These are phyloP conservation scores for Aspergillus saccharolyticus DNA, from an alignment of 495 filamentous ascomycete genomes.

Conservation along the genomic window DNA sequence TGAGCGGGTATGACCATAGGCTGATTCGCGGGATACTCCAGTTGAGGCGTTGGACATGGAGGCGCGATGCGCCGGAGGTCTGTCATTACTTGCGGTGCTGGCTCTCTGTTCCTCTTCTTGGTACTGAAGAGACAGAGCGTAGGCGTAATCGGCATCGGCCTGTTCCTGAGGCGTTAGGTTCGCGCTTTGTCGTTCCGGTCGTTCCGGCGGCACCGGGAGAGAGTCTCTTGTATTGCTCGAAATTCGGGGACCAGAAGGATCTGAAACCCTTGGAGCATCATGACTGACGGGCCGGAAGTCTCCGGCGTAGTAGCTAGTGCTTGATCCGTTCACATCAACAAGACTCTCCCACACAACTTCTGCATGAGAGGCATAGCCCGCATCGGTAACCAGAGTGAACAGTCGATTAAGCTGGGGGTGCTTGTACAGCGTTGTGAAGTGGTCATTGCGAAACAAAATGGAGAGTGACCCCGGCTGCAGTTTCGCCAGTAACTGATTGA, in stretches of 20 bases:
- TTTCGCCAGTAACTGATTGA: conserved; percentile 60
- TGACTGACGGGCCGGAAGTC: conserved; percentile 83
- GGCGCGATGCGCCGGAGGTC: conserved; percentile 7
- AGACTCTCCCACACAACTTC: conserved; percentile 96
- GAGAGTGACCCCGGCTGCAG: conserved; percentile 70
- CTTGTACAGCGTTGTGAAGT: conserved; percentile 89
- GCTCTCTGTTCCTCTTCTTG: conserved; percentile 41
- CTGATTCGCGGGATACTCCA: background rate
- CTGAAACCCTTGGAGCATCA: conserved; percentile 22
- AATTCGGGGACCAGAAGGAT: conserved; percentile 23
- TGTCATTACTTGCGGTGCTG: conserved; percentile 6
- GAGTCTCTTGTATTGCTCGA: conserved; percentile 22
- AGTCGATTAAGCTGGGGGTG: conserved; percentile 66
- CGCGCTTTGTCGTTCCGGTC: conserved; percentile 5
- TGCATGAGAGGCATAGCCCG: conserved; percentile 78
- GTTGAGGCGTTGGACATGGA: conserved; percentile 9
- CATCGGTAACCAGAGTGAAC: conserved; percentile 82
- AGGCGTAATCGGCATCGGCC: conserved; percentile 47
- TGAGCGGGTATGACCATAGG: conserved; percentile 13
- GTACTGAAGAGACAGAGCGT: conserved; percentile 43
- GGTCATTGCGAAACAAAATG: conserved; percentile 94
- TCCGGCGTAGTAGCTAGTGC: conserved; percentile 78
- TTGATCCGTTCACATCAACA: conserved; percentile 79
- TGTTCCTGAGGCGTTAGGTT: conserved; percentile 38
- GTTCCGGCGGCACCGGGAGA: conserved; percentile 7